Conservation (phyloP, 306 rosid genomes). For the Ceratonia siliqua region DNA sequence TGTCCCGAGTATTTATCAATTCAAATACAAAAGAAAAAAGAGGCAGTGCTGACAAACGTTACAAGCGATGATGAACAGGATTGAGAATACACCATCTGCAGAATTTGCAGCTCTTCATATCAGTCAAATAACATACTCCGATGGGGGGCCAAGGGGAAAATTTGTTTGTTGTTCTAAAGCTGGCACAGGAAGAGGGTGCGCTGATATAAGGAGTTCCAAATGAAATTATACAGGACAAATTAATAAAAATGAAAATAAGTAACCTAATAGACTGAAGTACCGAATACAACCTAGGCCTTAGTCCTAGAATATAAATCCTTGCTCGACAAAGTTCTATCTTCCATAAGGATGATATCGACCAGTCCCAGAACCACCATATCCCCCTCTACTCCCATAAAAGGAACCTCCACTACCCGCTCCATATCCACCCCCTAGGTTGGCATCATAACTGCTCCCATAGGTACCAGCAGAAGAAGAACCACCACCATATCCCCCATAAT, state of each 20-base stretch:
- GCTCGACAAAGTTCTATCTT: constrained; percentile 53
- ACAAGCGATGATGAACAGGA: constrained; percentile 5
- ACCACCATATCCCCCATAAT: constrained; percentile 73
- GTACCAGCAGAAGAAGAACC: constrained; percentile 61
- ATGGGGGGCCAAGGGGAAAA: not conserved
- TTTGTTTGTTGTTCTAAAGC: constrained; percentile 22
- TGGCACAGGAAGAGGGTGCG: not conserved
- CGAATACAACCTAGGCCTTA: constrained; percentile 36
- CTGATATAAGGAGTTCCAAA: constrained; percentile 1
- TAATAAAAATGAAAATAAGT: constrained; percentile 22
- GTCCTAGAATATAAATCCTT: constrained; percentile 40
- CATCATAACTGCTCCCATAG: constrained; percentile 69
- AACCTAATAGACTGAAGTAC: constrained; percentile 30
- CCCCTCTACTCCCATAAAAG: constrained; percentile 88
- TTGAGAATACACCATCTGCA: constrained; percentile 46
- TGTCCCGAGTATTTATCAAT: too few species aligned
- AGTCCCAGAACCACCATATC: constrained; percentile 68
- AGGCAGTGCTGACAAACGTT: not conserved
- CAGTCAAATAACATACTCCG: not conserved
- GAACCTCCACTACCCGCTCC: constrained; percentile 76
- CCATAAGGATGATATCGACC: constrained; percentile 96
- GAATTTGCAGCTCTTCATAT: constrained; percentile 37
- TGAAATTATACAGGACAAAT: constrained; percentile 14
- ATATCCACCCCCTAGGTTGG: constrained; percentile 68
- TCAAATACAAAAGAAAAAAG: too few species aligned